Evolutionary conservation across 225 moss, liverwort and hornwort genomes (phyloP).

Genomic region (Sphagnum contortum): DNA sequence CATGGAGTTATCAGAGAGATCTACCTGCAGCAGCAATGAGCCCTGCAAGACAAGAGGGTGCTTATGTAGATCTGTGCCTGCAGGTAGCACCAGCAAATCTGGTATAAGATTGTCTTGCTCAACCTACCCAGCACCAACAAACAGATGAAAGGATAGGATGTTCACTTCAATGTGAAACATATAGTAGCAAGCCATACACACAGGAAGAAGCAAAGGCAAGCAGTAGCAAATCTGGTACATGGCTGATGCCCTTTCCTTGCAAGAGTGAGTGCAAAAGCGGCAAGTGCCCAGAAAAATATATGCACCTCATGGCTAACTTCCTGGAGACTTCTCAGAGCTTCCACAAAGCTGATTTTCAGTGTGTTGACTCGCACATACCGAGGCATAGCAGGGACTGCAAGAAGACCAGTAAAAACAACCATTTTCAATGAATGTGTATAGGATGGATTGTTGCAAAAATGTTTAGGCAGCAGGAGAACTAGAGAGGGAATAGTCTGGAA

Average conservation of each 20-base stretch:
- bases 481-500: neutral
- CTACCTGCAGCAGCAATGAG: conserved; percentile 72
- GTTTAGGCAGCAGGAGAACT: too few relatives aligned
- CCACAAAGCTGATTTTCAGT: conserved; percentile 52
- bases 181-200: too few relatives aligned
- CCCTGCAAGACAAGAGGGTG: conserved; percentile 76
- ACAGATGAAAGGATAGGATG: neutral
- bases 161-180: too few relatives aligned
- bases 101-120: conserved; percentile 70
- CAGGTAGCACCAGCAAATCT: conserved; percentile 73
- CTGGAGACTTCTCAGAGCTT: conserved; percentile 56
- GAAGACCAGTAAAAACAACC: conserved; percentile 2
- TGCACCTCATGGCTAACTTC: too few relatives aligned
- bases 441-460: neutral
- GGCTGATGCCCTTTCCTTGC: too few relatives aligned
- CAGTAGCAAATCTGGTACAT: too few relatives aligned
- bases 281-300: too few relatives aligned
- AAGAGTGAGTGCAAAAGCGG: too few relatives aligned
- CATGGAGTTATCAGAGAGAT: neutral
- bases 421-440: neutral
- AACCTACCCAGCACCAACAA: conserved; percentile 38
- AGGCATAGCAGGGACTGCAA: conserved; percentile 55
- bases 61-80: conserved; percentile 89
- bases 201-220: too few relatives aligned
- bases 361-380: conserved; percentile 94